Evolutionary conservation across 2,329 filamentous ascomycete genomes (phyloP), one percentile per base, ranked within the genome.

Genomic region (Fusarium chuoi): DNA sequence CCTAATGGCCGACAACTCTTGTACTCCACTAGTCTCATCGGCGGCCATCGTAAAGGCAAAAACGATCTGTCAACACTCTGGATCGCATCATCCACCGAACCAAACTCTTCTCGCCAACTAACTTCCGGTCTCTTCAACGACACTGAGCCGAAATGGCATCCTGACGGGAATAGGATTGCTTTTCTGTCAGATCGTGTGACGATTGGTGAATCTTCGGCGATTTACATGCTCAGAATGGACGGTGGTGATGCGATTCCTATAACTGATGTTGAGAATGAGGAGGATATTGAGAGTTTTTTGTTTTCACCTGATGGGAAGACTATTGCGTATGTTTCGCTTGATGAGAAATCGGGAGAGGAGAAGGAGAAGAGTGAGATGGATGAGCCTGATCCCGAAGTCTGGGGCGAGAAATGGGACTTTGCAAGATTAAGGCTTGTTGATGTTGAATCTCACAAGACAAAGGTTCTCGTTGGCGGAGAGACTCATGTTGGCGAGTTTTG

Each of bases 331-430:
- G 24, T 74, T 1, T 77, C 76, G 2, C 12, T 60, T 0, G 76
- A 77, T 24, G 71, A 71, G 35, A 75, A 75, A 20, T 33, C 17
- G 0, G 48, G 71, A 7, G 51, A 63, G 0, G 28, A 52, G 2
- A 74, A 70, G 36, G 62, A 75, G 4, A 71, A 68, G 1, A 57
- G 75, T 6, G 79, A 84, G 18, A 76, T 81, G 15, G 77, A 77
- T 0, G 79, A 80, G 14, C 75, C 80, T 36, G 83, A 82, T 62
- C 77, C 75, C 5, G 71, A 79, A 13, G 79, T 84, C 22, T 85
- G 80, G 79, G 82, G 80, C 33, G 69, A 81, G 42, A 74, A 80
- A 18, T 83, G 80, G 83, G 69, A 79, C 9, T 79, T 75, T 62
- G 75, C 73, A 20, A 78, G 77, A 15, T 70, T 85, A 17, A 74